These are phyloP conservation scores for Stephanodiscus triporus DNA, from an alignment of 108 stramenopile species.

Conservation along the genomic window DNA sequence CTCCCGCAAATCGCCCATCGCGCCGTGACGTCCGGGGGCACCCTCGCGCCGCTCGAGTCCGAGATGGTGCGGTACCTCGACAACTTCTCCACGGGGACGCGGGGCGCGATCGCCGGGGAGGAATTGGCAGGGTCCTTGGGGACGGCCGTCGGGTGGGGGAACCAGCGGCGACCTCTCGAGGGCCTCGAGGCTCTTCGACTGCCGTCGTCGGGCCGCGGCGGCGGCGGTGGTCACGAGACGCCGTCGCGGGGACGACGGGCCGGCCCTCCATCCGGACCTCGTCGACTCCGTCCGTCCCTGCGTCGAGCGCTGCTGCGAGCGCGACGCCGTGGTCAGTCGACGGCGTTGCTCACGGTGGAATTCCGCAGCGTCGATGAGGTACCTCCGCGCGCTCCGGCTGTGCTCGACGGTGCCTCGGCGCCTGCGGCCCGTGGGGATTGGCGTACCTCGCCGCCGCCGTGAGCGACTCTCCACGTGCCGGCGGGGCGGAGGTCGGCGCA, in stretches of 20 bases:
- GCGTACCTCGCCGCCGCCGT: slow-evolving; percentile 95
- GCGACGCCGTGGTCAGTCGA: slow-evolving; percentile 59
- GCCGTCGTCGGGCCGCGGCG: too few species aligned
- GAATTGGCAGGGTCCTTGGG: slow-evolving; percentile 82
- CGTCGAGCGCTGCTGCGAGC: slow-evolving; percentile 49
- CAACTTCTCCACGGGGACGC: slow-evolving; percentile 93
- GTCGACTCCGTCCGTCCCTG: slow-evolving; percentile 48
- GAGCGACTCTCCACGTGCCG: slow-evolving; percentile 95
- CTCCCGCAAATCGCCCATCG: slow-evolving; percentile 81
- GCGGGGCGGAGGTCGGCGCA: slow-evolving; percentile 76
- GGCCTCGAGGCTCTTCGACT: slow-evolving; percentile 74
- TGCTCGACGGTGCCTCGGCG: slow-evolving; percentile 56
- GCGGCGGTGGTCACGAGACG: too few species aligned
- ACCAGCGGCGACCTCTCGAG: too few species aligned
- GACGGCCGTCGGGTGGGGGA: slow-evolving; percentile 90
- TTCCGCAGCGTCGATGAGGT: slow-evolving; percentile 89
- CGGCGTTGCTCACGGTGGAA: slow-evolving; percentile 66
- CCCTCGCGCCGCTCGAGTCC: slow-evolving; percentile 84
- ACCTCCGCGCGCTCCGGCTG: slow-evolving; percentile 74
- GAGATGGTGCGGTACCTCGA: slow-evolving; percentile 91
- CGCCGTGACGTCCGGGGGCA: slow-evolving; percentile 88
- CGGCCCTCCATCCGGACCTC: too few species aligned
- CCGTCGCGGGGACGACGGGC: too few species aligned
- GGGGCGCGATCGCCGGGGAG: slow-evolving; percentile 92
- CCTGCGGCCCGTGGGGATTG: slow-evolving; percentile 65